These are phyloP conservation scores for Alternaria viburni DNA, from an alignment of 2,329 filamentous ascomycete genomes.

Conservation along the genomic window DNA sequence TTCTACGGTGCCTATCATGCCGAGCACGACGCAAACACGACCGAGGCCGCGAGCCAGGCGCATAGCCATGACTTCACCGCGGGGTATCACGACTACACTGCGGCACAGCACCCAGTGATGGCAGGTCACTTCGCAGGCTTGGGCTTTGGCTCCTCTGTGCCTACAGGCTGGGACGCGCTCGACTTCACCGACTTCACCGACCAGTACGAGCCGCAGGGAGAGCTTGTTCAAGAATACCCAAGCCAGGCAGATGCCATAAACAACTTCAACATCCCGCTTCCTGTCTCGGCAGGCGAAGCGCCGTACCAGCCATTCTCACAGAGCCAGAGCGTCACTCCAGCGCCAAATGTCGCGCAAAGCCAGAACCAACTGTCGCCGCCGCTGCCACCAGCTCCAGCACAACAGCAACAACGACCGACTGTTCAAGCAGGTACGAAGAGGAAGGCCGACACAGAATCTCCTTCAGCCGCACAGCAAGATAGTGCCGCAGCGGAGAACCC, in stretches of 20 bases:
- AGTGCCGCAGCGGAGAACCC: slow-evolving; percentile 25
- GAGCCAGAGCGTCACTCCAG: slow-evolving; percentile 14
- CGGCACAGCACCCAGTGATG: slow-evolving; percentile 26
- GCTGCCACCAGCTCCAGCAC: slow-evolving; percentile 23
- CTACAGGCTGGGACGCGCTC: slow-evolving; percentile 45
- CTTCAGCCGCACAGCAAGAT: slow-evolving; percentile 34
- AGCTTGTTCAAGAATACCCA: slow-evolving; percentile 49
- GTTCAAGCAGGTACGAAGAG: slow-evolving; percentile 45
- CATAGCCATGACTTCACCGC: slow-evolving; percentile 23
- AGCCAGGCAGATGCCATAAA: slow-evolving; percentile 33
- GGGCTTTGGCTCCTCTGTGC: slow-evolving; percentile 31
- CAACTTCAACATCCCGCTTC: slow-evolving; percentile 50
- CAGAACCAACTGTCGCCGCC: slow-evolving; percentile 35
- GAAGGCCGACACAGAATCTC: slow-evolving; percentile 43
- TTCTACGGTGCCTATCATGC: slow-evolving; percentile 35
- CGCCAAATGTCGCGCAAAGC: slow-evolving; percentile 19
- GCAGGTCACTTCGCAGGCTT: slow-evolving; percentile 24
- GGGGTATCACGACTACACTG: slow-evolving; percentile 25
- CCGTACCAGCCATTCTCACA: slow-evolving; percentile 30
- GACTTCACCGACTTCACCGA: slow-evolving; percentile 42
- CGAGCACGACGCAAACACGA: slow-evolving; percentile 30
- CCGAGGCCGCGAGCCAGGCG: slow-evolving; percentile 23
- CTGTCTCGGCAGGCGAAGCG: slow-evolving; percentile 21
- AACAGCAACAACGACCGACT: slow-evolving; percentile 24
- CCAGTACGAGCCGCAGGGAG: slow-evolving; percentile 55